A percentile compares a stretch with the other conserved stretches of the same genome.
Conservation (phyloP, 305 asterid genomes). For the Striga hermonthica region DNA sequence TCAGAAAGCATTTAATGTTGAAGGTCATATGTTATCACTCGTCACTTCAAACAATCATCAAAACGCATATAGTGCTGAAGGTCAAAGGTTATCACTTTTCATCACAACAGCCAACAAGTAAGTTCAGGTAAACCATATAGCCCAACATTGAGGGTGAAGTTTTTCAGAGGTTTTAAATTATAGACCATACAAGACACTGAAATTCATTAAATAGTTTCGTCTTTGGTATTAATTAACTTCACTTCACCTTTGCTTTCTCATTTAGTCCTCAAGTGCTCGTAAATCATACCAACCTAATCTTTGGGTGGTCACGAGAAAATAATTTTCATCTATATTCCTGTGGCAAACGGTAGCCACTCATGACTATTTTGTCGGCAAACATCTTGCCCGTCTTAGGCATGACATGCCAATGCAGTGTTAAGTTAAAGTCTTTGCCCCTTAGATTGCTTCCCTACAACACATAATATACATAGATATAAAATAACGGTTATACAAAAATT, state of each 20-base stretch:
- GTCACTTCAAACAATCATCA: background rate
- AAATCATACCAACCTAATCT: background rate
- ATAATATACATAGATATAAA: background rate
- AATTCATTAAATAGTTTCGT: background rate
- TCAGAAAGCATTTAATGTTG: background rate
- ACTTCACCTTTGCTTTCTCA: conserved; percentile 4
- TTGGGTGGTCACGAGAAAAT: background rate
- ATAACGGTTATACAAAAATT: background rate
- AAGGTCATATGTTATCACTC: too few species aligned
- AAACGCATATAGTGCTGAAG: background rate
- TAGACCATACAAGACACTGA: conserved; percentile 5
- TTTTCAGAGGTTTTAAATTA: conserved; percentile 21
- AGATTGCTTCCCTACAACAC: conserved; percentile 78
- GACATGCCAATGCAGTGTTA: conserved; percentile 91
- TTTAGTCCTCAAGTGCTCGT: conserved; percentile 11
- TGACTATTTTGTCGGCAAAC: conserved; percentile 79
- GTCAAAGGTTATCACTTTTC: background rate
- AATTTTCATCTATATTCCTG: conserved; percentile 51
- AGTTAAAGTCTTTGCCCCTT: conserved; percentile 69
- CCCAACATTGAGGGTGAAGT: background rate
- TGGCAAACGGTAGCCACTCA: conserved; percentile 79
- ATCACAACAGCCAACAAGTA: conserved; percentile 11
- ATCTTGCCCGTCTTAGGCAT: conserved; percentile 99
- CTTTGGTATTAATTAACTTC: background rate
- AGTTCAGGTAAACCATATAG: background rate